A percentile compares a stretch with the other conserved stretches of the same genome.
phyloP scores from a whole-genome alignment of 306 rosid genomes.

The Corylus avellana region DNA sequence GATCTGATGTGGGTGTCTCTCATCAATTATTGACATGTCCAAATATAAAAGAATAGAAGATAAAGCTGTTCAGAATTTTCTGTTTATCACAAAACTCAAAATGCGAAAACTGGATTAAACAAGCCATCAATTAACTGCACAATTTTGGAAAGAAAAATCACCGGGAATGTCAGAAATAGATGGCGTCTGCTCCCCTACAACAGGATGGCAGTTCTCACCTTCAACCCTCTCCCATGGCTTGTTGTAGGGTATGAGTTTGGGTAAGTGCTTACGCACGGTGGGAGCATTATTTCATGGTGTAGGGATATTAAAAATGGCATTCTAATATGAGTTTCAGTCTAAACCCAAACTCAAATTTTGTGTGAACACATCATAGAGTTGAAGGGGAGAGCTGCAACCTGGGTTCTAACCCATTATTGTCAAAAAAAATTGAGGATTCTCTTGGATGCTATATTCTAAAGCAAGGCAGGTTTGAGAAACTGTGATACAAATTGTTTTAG shows the following conservation, averaged over 20 bases:
- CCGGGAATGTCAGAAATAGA: not conserved
- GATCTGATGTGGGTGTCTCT: not conserved
- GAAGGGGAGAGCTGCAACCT: conserved; percentile 1
- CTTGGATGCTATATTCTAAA: not conserved
- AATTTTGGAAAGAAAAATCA: not conserved
- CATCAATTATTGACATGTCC: not conserved
- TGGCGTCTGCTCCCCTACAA: not conserved
- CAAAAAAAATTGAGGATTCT: not conserved
- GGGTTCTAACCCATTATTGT: not conserved
- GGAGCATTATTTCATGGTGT: not conserved
- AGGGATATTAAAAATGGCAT: not conserved
- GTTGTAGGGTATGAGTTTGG: not conserved
- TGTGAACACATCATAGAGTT: not conserved
- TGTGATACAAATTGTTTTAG: not conserved
- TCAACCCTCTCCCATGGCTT: not conserved
- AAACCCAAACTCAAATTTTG: not conserved
- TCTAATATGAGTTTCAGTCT: not conserved
- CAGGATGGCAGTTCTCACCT: not conserved
- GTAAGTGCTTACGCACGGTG: not conserved
- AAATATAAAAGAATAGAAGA: not conserved
- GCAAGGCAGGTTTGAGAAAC: not conserved
- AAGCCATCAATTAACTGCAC: not conserved
- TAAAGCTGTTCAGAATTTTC: not conserved
- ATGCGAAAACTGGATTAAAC: not conserved
- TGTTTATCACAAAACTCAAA: not conserved